Base-by-base conservation (phyloP, 2,329 filamentous ascomycete genomes). In the Xylaria sp. region DNA sequence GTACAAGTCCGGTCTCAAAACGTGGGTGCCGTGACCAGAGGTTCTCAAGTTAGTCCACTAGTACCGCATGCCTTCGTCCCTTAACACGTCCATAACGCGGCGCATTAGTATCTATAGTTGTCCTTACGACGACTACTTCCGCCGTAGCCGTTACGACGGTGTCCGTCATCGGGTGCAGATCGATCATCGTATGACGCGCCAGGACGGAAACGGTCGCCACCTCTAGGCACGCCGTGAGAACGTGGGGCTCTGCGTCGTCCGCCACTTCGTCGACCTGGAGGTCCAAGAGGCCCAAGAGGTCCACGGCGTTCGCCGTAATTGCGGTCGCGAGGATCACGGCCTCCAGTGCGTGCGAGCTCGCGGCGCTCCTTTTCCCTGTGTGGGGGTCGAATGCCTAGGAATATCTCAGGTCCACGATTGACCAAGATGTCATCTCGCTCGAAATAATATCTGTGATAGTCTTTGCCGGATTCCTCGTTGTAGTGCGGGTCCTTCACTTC, bases 381-480 rank as follows among this genome's bases (percentile, higher is more conserved):
- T 1, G 88, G 88, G 27, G 87, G 88, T 27, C 88, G 82, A 69
- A 91, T 89, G 18, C 88, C 88, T 57, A 88, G 81, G 75, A 91
- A 91, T 44, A 90, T 88, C 77, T 94, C 92, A 18, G 88, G 88
- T 16, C 92, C 92, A 63, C 90, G 85, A 77, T 94, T 91, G 53
- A 94, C 91, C 63, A 94, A 88, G 5, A 80, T 76, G 68, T 90
- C 88, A 0, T 84, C 85, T 65, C 90, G 83, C 78, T 93, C 91
- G 73, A 94, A 94, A 0, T 90, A 91, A 77, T 93, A 93, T 37
- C 92, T 85, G 76, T 92, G 89, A 80, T 88, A 87, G 60, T 87
- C 85, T 61, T 84, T 80, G 69, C 83, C 84, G 44, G 84, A 74
- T 51, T 84, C 80, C 13, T 83, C 79, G 23, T 78, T 68, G 29